Evolutionary conservation across 805 yeast species (phyloP).

Genomic region (Metschnikowia henanensis): DNA sequence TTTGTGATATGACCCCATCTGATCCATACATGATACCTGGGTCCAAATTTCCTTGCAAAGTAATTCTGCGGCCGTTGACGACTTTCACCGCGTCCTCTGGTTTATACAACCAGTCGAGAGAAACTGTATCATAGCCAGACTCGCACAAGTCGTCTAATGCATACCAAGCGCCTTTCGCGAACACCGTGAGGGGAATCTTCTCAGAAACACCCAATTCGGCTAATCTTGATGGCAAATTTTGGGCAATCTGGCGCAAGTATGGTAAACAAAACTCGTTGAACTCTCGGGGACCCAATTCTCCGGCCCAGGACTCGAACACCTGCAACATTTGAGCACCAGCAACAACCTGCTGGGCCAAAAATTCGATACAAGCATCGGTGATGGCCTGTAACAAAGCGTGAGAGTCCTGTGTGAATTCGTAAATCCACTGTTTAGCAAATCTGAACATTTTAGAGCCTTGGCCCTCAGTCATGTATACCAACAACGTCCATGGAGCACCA

Average conservation of each 20-base stretch:
- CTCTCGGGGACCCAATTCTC: constrained; percentile 90
- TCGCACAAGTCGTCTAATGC: constrained; percentile 84
- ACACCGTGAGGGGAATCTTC: constrained; percentile 80
- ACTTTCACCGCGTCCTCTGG: constrained; percentile 83
- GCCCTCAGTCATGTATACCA: constrained; percentile 98
- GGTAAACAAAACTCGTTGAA: constrained; percentile 89
- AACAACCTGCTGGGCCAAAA: constrained; percentile 88
- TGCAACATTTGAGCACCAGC: constrained; percentile 99
- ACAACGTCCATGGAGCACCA: constrained; percentile 97
- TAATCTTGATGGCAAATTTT: constrained; percentile 66
- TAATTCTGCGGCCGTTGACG: constrained; percentile 68
- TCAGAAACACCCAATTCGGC: constrained; percentile 69
- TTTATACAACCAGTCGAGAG: constrained; percentile 88
- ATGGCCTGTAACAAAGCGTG: constrained; percentile 71
- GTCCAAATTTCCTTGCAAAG: constrained; percentile 92
- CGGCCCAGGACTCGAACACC: constrained; percentile 97
- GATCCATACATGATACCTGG: constrained; percentile 95
- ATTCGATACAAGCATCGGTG: constrained; percentile 88
- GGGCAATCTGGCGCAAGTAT: constrained; percentile 74
- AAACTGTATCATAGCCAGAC: constrained; percentile 82
- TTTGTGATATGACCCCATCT: constrained; percentile 71
- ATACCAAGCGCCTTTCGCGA: constrained; percentile 97
- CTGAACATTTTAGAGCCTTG: constrained; percentile 92
- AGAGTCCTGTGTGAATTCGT: constrained; percentile 69
- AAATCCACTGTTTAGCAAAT: constrained; percentile 91